Percentiles rank a stretch among this genome's conserved stretches.
Conservation (phyloP, 176 grass and related monocot species). For the Pharus latifolius region DNA sequence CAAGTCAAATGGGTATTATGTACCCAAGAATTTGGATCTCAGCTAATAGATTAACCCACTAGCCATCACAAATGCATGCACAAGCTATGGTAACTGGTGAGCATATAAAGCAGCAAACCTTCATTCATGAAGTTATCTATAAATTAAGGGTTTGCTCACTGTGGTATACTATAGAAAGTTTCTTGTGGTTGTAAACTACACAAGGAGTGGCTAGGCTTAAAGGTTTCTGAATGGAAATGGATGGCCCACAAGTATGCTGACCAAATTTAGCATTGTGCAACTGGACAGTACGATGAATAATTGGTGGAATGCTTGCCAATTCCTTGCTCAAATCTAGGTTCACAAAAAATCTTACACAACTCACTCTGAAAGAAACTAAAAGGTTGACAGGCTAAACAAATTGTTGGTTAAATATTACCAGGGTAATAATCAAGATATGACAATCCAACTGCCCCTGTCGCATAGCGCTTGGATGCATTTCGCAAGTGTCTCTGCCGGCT, state of each 20-base stretch:
- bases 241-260: not conserved
- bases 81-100: not conserved
- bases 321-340: not conserved
- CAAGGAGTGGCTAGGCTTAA: not conserved
- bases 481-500: slow-evolving; percentile 42
- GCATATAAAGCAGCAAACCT: not conserved
- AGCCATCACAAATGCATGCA: not conserved
- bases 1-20: not conserved
- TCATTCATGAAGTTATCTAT: not conserved
- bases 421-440: slow-evolving; percentile 66
- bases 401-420: slow-evolving; percentile 12
- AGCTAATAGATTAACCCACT: not conserved
- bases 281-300: not conserved
- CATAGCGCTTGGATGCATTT: slow-evolving; percentile 39
- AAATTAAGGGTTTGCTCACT: not conserved
- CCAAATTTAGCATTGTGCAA: not conserved
- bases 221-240: not conserved
- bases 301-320: not conserved
- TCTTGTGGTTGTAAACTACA: not conserved
- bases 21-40: not conserved
- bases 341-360: too few species aligned
- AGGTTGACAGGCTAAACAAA: not conserved
- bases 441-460: slow-evolving; percentile 17
- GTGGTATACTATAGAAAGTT: not conserved
- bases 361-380: too few species aligned